A percentile compares a stretch with the other conserved stretches of the same genome.
Conservation (phyloP, 768 basidiomycete genomes). For the Psilocybe subaeruginosa region DNA sequence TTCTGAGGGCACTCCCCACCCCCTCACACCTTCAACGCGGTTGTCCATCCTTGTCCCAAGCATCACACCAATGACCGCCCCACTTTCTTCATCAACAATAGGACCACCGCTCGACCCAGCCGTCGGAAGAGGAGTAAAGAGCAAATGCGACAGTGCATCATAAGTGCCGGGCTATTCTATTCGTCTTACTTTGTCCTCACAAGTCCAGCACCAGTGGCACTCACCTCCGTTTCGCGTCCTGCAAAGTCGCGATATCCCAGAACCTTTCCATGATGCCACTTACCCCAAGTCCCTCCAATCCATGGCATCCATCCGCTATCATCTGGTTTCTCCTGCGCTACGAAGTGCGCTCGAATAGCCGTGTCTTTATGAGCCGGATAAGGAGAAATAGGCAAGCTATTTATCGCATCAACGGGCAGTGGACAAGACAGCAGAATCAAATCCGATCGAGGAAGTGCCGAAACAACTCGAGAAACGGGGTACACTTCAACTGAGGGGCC, state of each 20-base stretch:
- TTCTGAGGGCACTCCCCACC: slow-evolving; percentile 61
- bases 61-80: slow-evolving; percentile 67
- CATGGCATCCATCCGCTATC: slow-evolving; percentile 50
- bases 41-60: slow-evolving; percentile 63
- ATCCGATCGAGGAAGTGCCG: slow-evolving; percentile 64
- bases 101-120: slow-evolving; percentile 74
- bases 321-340: slow-evolving; percentile 42
- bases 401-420: slow-evolving; percentile 29
- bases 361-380: slow-evolving; percentile 56
- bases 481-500: slow-evolving; percentile 32
- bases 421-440: slow-evolving; percentile 47
- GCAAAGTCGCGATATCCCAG: slow-evolving; percentile 62
- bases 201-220: slow-evolving; percentile 14
- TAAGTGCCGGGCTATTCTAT: slow-evolving; percentile 63
- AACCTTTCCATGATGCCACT: slow-evolving; percentile 55
- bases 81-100: slow-evolving; percentile 60
- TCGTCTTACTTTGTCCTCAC: not conserved
- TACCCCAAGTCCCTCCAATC: slow-evolving; percentile 56
- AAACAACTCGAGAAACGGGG: slow-evolving; percentile 48
- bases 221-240: slow-evolving; percentile 58
- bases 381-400: slow-evolving; percentile 60
- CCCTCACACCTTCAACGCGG: slow-evolving; percentile 52
- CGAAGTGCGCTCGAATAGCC: slow-evolving; percentile 55
- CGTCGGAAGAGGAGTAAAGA: slow-evolving; percentile 57
- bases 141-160: slow-evolving; percentile 59